phyloP scores from a whole-genome alignment of 179 eudicot genomes.

The Corrigiola litoralis region DNA sequence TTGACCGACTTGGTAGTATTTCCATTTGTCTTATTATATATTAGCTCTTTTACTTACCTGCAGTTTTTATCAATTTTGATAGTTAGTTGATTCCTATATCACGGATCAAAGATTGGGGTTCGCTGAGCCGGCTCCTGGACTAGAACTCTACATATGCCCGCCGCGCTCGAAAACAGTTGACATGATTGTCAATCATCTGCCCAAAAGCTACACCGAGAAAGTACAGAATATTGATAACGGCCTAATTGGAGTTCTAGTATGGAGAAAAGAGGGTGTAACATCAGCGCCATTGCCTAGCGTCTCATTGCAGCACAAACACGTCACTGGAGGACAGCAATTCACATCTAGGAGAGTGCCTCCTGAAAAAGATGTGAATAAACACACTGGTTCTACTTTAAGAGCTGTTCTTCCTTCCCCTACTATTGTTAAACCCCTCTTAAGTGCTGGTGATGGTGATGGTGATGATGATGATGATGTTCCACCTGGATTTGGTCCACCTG shows the following conservation, averaged over 20 bases:
- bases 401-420: conserved; percentile 6
- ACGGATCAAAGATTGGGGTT: conserved; percentile 64
- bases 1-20: background rate
- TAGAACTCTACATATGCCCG: conserved; percentile 65
- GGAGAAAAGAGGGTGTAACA: conserved; percentile 52
- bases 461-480: conserved; percentile 74
- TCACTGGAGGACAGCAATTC: conserved; percentile 34
- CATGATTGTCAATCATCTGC: conserved; percentile 42
- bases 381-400: conserved; percentile 26
- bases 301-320: conserved; percentile 37
- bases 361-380: conserved; percentile 18
- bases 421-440: background rate
- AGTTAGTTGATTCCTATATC: conserved; percentile 60
- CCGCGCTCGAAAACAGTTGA: conserved; percentile 44
- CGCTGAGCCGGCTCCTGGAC: conserved; percentile 62
- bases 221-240: conserved; percentile 43
- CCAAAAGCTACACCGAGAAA: conserved; percentile 33
- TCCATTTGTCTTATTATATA: background rate
- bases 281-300: conserved; percentile 37
- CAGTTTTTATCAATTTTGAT: background rate
- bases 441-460: conserved; percentile 7
- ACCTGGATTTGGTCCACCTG: conserved; percentile 77
- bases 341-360: conserved; percentile 27
- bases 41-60: background rate
- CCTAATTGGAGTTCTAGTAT: conserved; percentile 67